Evolutionary conservation across 768 basidiomycete genomes (phyloP), one percentile per base, ranked within the genome.

Genomic region (Chalciporus pseudorubinellus): DNA sequence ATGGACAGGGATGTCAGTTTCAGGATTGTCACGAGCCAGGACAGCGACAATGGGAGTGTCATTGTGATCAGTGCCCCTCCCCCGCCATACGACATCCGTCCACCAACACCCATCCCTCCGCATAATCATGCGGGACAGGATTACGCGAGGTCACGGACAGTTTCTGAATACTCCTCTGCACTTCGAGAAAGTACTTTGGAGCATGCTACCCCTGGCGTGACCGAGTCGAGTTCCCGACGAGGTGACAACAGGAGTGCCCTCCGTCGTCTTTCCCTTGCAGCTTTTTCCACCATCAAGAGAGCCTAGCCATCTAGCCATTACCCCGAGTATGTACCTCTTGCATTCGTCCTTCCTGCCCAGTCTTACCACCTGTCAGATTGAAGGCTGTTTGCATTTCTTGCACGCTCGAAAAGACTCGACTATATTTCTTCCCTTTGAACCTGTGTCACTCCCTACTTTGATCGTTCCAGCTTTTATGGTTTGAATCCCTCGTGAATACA

Each of bases 1-100:
- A 63, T 65, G 55, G 63, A 63, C 52, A 50, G 52, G 39, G 55
- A 45, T 21, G 49, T 59, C 41, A 59, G 22, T 21, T 59, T 59
- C 9, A 57, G 54, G 36, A 31, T 65, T 13, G 47, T 58, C 49
- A 55, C 64, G 6, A 53, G 44, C 20, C 62, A 56, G 42, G 69
- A 64, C n/a, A 70, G 69, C 44, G 68, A 59, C 29, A 53, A 61
- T 28, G 69, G 54, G 16, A 69, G 64, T 44, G 59, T 69, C 33
- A 58, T 67, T 36, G 43, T 70, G 46, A 69, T 69, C 57, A 55
- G 49, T 40, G 67, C 67, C 13, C 65, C 59, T 20, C 62, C 68
- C 11, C 64, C 58, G n/a, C 58, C 65, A 24, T 67, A 65, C 39
- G 54, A 65, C 29, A 38, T 20, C 42, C 28, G 43, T 46, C 50